A percentile compares a stretch with the other conserved stretches of the same genome.
Evolutionary conservation across 169 alveolate species (phyloP).

Genomic region (Perkinsus marinus): DNA sequence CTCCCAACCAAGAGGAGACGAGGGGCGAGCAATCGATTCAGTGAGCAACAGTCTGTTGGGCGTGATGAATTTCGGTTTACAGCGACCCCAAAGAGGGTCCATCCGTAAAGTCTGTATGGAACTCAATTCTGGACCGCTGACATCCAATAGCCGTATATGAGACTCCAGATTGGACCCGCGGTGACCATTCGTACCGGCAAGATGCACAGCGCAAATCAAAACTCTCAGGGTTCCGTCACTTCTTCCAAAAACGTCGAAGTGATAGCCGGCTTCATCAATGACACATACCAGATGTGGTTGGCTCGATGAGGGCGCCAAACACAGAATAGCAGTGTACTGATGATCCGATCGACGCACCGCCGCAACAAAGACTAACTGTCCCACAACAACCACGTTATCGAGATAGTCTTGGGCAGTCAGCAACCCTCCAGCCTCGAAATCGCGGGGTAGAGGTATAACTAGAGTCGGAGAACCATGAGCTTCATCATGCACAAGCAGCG

Average conservation of each 20-base stretch:
- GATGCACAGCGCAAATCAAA: no score
- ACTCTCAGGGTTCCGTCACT: no score
- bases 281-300: neutral
- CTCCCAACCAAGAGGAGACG: no score
- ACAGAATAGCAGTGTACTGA: neutral
- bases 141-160: no score
- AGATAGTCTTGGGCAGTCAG: neutral
- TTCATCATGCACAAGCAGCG: neutral
- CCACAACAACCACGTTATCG: neutral
- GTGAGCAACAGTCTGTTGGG: no score
- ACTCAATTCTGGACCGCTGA: no score
- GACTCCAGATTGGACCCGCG: no score
- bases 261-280: neutral
- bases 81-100: no score
- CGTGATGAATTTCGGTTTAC: no score
- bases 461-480: neutral
- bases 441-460: neutral
- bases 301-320: neutral
- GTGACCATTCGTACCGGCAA: no score
- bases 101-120: no score
- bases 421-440: neutral
- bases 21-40: no score
- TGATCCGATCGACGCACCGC: neutral
- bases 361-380: neutral
- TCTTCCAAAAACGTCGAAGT: neutral